Conservation (phyloP, 2,329 filamentous ascomycete genomes). For the Phoma sp. region DNA sequence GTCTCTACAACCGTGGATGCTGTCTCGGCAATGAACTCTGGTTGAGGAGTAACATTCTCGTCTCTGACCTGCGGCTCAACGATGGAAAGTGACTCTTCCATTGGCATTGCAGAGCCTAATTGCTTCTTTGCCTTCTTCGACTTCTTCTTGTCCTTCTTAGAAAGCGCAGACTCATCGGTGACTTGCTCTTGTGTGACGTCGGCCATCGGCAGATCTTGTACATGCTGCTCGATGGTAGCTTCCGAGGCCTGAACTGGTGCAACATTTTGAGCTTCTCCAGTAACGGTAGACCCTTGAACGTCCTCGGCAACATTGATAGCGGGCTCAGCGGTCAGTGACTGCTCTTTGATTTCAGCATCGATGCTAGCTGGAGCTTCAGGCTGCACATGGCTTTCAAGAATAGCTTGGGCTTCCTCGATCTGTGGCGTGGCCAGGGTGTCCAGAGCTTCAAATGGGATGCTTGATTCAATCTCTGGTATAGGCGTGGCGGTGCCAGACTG, state of each 20-base stretch:
- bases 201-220: neutral
- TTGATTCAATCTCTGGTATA: slow-evolving; percentile 8
- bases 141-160: slow-evolving; percentile 35
- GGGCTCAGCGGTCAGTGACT: neutral
- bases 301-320: neutral
- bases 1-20: neutral
- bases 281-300: neutral
- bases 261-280: neutral
- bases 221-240: neutral
- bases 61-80: neutral
- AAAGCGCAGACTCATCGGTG: slow-evolving; percentile 11
- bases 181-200: neutral
- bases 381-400: neutral
- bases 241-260: neutral
- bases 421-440: slow-evolving; percentile 1
- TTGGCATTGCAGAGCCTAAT: slow-evolving; percentile 20
- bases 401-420: neutral
- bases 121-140: slow-evolving; percentile 28
- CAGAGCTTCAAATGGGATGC: neutral
- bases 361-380: neutral
- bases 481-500: slow-evolving; percentile 23
- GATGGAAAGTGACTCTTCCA: slow-evolving; percentile 5
- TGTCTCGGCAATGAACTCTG: neutral
- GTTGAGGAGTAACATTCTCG: neutral
- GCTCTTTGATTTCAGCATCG: neutral